Evolutionary conservation across 2,329 filamentous ascomycete genomes (phyloP), one percentile per base, ranked within the genome.

Genomic region (Camptophora hylomeconis): DNA sequence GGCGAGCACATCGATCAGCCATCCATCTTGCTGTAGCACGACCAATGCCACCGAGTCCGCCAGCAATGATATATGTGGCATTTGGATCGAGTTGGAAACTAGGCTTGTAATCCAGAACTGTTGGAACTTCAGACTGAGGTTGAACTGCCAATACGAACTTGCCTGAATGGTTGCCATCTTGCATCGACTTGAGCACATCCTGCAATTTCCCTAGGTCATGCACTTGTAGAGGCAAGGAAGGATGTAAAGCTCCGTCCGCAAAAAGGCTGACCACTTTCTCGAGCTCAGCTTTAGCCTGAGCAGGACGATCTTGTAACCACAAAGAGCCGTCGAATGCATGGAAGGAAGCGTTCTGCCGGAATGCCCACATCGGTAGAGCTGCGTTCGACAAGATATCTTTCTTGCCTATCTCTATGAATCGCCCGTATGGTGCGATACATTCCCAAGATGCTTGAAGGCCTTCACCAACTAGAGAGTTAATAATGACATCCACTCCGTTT

Each of bases 21-120:
- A 49, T 45, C 40, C 43, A 44, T 28, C 24, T 21, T 5, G 36
- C 37, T 28, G 46, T 38, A 28, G 37, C 38, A 8, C 41, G 31
- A 10, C 41, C 40, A 19, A 51, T 29, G 13, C 44, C 50, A 20
- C 45, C 44, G 7, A 57, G 33, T 5, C 57, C 55, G 5, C 57
- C 56, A 1, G 57, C 46, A n/a, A 60, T 45, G 2, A 60, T 44
- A 25, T 58, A 60, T 0, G 48, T 40, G 1, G 26, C 42, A 22
- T 53, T 39, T 3, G 41, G 40, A 4, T 44, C 25, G 3, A 30
- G 20, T 20, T 17, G n/a, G 6, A 31, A 16, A 17, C 11, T 8
- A 7, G 17, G n/a, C 9, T 21, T 20, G n/a, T 14, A 8, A 14
- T 21, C 14, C 9, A 11, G 30, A 17, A 35, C 17, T n/a, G 27